These are phyloP conservation scores for Talaromyces sp. DNA, from an alignment of 2,329 filamentous ascomycete genomes.

Conservation along the genomic window DNA sequence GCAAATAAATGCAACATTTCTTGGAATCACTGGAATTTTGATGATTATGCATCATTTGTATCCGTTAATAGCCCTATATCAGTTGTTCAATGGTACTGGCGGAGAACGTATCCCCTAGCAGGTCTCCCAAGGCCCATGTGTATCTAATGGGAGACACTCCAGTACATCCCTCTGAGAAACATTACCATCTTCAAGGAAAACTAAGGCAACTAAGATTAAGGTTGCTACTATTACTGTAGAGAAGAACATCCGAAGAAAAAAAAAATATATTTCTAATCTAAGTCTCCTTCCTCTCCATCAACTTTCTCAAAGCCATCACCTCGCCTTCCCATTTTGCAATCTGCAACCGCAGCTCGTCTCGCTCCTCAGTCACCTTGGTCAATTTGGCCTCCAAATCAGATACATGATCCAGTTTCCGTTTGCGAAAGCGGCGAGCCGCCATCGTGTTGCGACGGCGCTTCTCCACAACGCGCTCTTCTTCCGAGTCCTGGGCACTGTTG, in stretches of 20 bases:
- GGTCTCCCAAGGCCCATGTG: neutral
- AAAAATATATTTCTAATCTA: slow-evolving; percentile 1
- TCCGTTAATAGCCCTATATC: neutral
- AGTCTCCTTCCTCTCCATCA: slow-evolving; percentile 13
- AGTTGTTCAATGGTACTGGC: neutral
- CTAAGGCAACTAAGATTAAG: neutral
- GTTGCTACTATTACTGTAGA: neutral
- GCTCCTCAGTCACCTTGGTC: slow-evolving; percentile 23
- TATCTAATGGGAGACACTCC: neutral
- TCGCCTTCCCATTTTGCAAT: slow-evolving; percentile 32
- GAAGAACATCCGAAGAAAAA: neutral
- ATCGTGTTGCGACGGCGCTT: slow-evolving; percentile 32
- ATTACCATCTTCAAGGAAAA: neutral
- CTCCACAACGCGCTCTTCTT: slow-evolving; percentile 15
- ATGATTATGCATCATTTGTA: neutral
- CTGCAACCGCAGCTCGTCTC: slow-evolving; percentile 29
- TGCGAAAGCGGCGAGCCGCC: slow-evolving; percentile 30
- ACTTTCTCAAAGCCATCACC: slow-evolving; percentile 26
- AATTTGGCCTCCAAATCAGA: slow-evolving; percentile 28
- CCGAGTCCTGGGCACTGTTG: slow-evolving; percentile 10
- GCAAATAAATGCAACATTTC: neutral
- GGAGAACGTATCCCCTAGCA: neutral
- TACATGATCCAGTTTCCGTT: slow-evolving; percentile 28
- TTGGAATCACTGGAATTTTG: neutral
- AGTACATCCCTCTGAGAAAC: neutral